phyloP scores from a whole-genome alignment of 2,329 filamentous ascomycete genomes.

The Hypoxylon sp. region DNA sequence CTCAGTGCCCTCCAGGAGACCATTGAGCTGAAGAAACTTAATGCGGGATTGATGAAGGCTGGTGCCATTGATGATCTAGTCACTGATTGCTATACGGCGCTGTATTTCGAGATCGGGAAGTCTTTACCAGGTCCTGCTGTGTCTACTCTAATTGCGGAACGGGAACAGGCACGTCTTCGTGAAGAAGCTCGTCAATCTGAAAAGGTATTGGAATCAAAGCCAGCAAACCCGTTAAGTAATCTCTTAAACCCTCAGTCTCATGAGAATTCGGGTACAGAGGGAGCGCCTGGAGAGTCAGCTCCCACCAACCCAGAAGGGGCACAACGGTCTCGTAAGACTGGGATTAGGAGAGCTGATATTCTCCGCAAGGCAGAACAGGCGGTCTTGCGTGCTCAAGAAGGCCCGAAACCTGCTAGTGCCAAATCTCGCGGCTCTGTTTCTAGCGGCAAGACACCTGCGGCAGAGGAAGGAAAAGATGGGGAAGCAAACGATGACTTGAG shows the following conservation, averaged over 20 bases:
- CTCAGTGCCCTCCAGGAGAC: constrained; percentile 71
- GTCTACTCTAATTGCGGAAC: constrained; percentile 63
- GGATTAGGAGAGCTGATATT: constrained; percentile 70
- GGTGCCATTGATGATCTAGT: constrained; percentile 93
- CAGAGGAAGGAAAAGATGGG: constrained; percentile 50
- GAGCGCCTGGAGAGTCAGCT: constrained; percentile 53
- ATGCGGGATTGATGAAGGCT: constrained; percentile 88
- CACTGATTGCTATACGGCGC: constrained; percentile 85
- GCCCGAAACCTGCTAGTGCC: constrained; percentile 59
- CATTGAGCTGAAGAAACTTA: constrained; percentile 78
- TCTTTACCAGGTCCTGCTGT: constrained; percentile 68
- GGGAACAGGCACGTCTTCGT: constrained; percentile 58
- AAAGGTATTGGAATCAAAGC: constrained; percentile 55
- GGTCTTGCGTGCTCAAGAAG: constrained; percentile 66
- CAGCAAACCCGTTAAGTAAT: constrained; percentile 58
- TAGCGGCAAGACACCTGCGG: constrained; percentile 63
- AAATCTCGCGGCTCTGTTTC: constrained; percentile 69
- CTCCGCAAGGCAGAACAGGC: constrained; percentile 74
- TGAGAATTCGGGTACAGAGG: constrained; percentile 57
- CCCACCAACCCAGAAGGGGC: constrained; percentile 57
- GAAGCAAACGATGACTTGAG: constrained; percentile 56
- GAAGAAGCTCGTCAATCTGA: constrained; percentile 53
- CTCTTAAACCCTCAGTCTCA: constrained; percentile 62
- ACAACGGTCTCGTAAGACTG: constrained; percentile 60
- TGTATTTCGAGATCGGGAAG: constrained; percentile 78